Evolutionary conservation across 306 rosid species (phyloP).

Genomic region (Lathyrus sativus): DNA sequence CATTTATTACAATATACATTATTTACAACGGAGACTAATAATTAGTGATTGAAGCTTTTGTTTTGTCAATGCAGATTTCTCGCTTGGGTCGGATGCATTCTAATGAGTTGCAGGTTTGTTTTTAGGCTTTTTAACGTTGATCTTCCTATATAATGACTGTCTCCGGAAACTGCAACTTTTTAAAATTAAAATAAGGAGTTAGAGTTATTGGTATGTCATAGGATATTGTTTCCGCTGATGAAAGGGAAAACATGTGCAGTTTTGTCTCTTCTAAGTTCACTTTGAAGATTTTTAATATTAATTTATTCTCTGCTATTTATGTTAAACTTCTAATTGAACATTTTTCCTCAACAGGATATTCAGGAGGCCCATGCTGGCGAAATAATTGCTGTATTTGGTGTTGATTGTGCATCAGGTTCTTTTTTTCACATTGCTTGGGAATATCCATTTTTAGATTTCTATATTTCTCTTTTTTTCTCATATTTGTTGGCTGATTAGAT

Average conservation of each 20-base stretch:
- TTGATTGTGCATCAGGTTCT: slow-evolving; percentile 98
- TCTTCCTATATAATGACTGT: slow-evolving; percentile 31
- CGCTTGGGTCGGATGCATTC: slow-evolving; percentile 99
- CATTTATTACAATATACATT: neutral
- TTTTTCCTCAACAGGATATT: slow-evolving; percentile 68
- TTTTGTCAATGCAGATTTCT: slow-evolving; percentile 70
- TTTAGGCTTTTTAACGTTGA: slow-evolving; percentile 24
- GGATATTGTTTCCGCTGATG: slow-evolving; percentile 10
- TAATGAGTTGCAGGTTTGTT: slow-evolving; percentile 91
- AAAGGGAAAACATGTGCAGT: slow-evolving; percentile 4
- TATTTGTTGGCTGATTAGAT: slow-evolving; percentile 7
- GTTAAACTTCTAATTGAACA: slow-evolving; percentile 7
- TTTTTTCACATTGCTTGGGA: slow-evolving; percentile 31
- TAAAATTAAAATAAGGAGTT: neutral
- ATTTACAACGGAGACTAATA: neutral
- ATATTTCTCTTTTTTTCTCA: neutral
- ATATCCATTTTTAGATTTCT: slow-evolving; percentile 26
- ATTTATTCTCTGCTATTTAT: slow-evolving; percentile 13
- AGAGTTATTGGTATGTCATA: neutral
- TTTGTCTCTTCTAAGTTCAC: slow-evolving; percentile 18
- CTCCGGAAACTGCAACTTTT: neutral
- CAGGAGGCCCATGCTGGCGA: slow-evolving; percentile 98
- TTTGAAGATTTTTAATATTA: slow-evolving; percentile 5
- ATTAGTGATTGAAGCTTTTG: slow-evolving; percentile 34
- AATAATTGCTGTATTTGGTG: slow-evolving; percentile 98